Evolutionary conservation across 2,329 filamentous ascomycete species (phyloP).

Genomic region (Camptophora hylomeconis): DNA sequence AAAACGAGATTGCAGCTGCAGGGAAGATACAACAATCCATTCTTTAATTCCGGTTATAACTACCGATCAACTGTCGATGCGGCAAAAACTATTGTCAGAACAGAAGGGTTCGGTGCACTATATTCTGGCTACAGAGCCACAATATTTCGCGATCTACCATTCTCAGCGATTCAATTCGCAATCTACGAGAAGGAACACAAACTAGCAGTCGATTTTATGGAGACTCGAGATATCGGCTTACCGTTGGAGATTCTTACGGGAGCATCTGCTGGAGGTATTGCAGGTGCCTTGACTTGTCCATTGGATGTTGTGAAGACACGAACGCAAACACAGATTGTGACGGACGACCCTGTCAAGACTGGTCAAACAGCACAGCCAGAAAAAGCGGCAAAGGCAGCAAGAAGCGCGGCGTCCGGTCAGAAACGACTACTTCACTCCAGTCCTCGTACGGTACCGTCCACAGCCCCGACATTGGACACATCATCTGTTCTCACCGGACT

Average conservation of each 20-base stretch:
- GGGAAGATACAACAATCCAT: conserved; percentile 87
- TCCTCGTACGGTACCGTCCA: conserved; percentile 52
- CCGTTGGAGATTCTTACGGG: conserved; percentile 79
- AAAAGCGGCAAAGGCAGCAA: conserved; percentile 12
- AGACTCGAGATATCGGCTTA: conserved; percentile 72
- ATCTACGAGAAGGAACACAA: conserved; percentile 93
- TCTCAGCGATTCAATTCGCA: conserved; percentile 91
- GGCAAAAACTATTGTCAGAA: conserved; percentile 66
- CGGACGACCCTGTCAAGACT: conserved; percentile 25
- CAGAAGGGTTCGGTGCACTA: conserved; percentile 71
- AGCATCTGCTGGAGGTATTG: conserved; percentile 78
- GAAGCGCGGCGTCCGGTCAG: conserved; percentile 9
- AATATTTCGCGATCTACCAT: conserved; percentile 83
- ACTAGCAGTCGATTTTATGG: conserved; percentile 65
- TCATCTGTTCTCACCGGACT: conserved; percentile 79
- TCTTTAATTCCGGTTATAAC: conserved; percentile 90
- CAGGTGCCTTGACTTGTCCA: conserved; percentile 87
- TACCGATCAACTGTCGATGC: conserved; percentile 80
- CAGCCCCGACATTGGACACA: conserved; percentile 69
- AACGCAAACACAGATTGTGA: conserved; percentile 79
- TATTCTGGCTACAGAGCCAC: conserved; percentile 98
- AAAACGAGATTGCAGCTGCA: conserved; percentile 96
- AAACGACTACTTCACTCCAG: conserved; percentile 18
- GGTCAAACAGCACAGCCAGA: conserved; percentile 12
- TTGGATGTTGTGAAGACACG: conserved; percentile 96